Percentiles rank a stretch among this genome's conserved stretches.
phyloP scores from a whole-genome alignment of 805 yeast genomes.

The Monosporozyma solicola region DNA sequence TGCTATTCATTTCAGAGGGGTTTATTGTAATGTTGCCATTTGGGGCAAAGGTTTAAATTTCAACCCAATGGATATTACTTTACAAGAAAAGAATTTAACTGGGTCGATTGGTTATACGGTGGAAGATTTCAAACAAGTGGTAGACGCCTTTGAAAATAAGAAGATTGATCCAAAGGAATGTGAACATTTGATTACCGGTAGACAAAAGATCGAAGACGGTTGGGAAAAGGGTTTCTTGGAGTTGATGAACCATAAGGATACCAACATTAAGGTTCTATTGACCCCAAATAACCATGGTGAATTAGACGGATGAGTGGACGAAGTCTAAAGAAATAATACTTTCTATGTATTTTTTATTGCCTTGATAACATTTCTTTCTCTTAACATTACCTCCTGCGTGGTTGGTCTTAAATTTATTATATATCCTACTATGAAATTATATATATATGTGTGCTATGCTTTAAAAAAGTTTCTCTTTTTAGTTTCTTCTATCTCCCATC shows the following conservation, averaged over 20 bases:
- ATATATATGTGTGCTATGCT: too few relatives aligned
- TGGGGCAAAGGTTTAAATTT: conserved; percentile 48
- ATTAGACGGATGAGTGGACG: conserved; percentile 4
- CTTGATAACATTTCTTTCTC: too few relatives aligned
- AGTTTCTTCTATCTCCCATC: too few relatives aligned
- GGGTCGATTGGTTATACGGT: conserved; percentile 57
- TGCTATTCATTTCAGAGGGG: conserved; percentile 45
- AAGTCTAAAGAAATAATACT: neutral
- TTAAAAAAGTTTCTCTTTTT: too few relatives aligned
- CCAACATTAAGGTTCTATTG: conserved; percentile 46
- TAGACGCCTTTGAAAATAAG: conserved; percentile 41
- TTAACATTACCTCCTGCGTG: neutral
- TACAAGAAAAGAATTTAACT: conserved; percentile 44
- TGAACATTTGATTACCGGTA: conserved; percentile 45
- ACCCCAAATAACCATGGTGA: conserved; percentile 39
- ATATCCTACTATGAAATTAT: too few relatives aligned
- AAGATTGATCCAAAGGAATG: conserved; percentile 37
- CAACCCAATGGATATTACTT: conserved; percentile 48
- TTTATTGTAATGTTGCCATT: conserved; percentile 55
- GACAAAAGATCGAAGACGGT: conserved; percentile 40
- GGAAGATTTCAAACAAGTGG: conserved; percentile 48
- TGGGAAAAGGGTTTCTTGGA: conserved; percentile 46
- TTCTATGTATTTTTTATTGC: too few relatives aligned
- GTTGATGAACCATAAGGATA: conserved; percentile 43
- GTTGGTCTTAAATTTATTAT: neutral